A percentile compares a stretch with the other conserved stretches of the same genome.
These are phyloP conservation scores for Takashimella koratensis DNA, from an alignment of 1,284 basidiomycete species.

Conservation along the genomic window DNA sequence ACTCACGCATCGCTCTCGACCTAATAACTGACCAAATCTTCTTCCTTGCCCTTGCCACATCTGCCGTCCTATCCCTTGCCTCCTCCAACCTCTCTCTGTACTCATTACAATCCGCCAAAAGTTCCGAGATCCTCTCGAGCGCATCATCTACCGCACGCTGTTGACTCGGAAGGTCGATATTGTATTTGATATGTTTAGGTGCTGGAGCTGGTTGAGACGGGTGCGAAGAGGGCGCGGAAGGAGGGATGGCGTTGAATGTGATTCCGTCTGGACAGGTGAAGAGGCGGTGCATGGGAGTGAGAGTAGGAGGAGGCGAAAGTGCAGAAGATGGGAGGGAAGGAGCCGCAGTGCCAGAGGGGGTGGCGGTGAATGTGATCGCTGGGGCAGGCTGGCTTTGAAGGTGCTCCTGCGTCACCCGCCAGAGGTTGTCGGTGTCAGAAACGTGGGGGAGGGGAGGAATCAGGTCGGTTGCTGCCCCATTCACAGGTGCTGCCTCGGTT, in stretches of 20 bases:
- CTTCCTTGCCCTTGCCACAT: conserved; percentile 50
- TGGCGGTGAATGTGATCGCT: conserved; percentile 26
- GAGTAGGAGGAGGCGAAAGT: conserved; percentile 3
- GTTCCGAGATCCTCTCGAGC: conserved; percentile 47
- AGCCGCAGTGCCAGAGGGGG: conserved; percentile 20
- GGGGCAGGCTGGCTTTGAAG: conserved; percentile 23
- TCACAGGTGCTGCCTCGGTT: conserved; percentile 4
- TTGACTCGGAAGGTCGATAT: conserved; percentile 43
- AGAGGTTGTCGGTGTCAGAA: conserved; percentile 44
- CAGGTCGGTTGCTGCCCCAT: conserved; percentile 3
- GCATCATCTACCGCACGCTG: conserved; percentile 46
- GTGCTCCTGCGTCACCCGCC: conserved; percentile 43
- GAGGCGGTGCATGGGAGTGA: conserved; percentile 44
- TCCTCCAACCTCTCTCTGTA: conserved; percentile 54
- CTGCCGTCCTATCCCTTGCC: conserved; percentile 51
- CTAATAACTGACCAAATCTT: conserved; percentile 52
- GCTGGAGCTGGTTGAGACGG: conserved; percentile 14
- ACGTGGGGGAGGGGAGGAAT: conserved; percentile 39
- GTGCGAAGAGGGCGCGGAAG: conserved; percentile 19
- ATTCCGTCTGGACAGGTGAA: conserved; percentile 45
- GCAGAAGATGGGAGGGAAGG: conserved; percentile 1
- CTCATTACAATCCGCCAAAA: conserved; percentile 53
- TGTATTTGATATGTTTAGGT: conserved; percentile 37
- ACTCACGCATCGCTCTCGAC: conserved; percentile 40
- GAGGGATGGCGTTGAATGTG: conserved; percentile 38